Evolutionary conservation across 2,329 filamentous ascomycete genomes (phyloP).

Genomic region (Arthroderma uncinatum): DNA sequence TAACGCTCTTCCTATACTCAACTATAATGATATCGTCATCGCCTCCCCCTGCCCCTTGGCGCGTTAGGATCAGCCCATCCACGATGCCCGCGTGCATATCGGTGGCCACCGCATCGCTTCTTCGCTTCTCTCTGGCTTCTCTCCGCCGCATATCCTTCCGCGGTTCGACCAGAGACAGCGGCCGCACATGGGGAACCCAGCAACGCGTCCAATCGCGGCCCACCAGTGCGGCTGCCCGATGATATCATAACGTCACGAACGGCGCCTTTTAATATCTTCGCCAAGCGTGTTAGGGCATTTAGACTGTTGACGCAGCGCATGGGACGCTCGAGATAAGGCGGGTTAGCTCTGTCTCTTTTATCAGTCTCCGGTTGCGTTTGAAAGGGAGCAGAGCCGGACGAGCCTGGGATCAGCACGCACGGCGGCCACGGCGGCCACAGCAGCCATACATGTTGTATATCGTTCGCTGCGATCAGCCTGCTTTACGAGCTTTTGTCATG

Average conservation of each 20-base stretch:
- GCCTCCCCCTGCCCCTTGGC: neutral
- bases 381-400: neutral
- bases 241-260: conserved; percentile 2
- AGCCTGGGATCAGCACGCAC: neutral
- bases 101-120: neutral
- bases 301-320: neutral
- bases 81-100: neutral
- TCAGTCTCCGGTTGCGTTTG: neutral
- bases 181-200: neutral
- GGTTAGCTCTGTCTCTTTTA: neutral
- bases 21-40: too few species aligned
- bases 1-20: too few species aligned
- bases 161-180: too few species aligned
- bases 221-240: neutral
- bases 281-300: neutral
- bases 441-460: neutral
- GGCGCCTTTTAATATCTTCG: neutral
- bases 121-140: neutral
- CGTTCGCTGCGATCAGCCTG: neutral
- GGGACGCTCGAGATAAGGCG: neutral
- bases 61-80: neutral
- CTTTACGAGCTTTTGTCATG: neutral
- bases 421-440: neutral
- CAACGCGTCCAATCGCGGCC: neutral
- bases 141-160: neutral